Evolutionary conservation across 495 filamentous ascomycete species (phyloP).

Genomic region (Trichocladium uniseriatum): DNA sequence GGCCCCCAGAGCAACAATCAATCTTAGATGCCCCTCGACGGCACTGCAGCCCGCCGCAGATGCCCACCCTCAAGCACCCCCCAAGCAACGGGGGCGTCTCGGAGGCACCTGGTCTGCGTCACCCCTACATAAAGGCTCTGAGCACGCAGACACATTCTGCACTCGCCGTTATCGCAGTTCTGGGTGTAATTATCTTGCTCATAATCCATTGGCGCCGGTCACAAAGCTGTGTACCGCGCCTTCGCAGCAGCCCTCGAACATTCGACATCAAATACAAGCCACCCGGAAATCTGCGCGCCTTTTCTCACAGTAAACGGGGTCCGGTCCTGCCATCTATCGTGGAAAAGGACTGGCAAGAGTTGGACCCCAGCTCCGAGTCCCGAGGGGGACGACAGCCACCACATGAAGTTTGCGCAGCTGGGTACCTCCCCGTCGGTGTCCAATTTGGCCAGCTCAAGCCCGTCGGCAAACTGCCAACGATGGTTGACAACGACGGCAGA

Average conservation of each 20-base stretch:
- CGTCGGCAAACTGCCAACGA: conserved; percentile 11
- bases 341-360: conserved; percentile 1
- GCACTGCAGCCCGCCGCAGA: conserved; percentile 22
- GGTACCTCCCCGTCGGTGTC: conserved; percentile 3
- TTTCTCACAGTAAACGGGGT: not conserved
- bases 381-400: not conserved
- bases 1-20: conserved; percentile 1
- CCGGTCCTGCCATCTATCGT: not conserved
- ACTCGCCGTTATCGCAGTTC: conserved; percentile 21
- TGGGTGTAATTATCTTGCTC: conserved; percentile 10
- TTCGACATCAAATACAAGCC: not conserved
- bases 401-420: conserved; percentile 7
- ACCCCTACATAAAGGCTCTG: conserved; percentile 18
- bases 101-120: conserved; percentile 15
- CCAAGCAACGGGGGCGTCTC: conserved; percentile 27
- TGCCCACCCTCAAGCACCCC: conserved; percentile 35
- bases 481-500: conserved; percentile 16
- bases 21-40: not conserved
- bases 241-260: no score
- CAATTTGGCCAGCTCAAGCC: conserved; percentile 8
- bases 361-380: not conserved
- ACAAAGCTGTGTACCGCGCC: not conserved
- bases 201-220: not conserved
- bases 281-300: not conserved
- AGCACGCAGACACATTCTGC: conserved; percentile 25